Evolutionary conservation across 805 yeast genomes (phyloP).

Genomic region (Teunomyces aglyptinius): DNA sequence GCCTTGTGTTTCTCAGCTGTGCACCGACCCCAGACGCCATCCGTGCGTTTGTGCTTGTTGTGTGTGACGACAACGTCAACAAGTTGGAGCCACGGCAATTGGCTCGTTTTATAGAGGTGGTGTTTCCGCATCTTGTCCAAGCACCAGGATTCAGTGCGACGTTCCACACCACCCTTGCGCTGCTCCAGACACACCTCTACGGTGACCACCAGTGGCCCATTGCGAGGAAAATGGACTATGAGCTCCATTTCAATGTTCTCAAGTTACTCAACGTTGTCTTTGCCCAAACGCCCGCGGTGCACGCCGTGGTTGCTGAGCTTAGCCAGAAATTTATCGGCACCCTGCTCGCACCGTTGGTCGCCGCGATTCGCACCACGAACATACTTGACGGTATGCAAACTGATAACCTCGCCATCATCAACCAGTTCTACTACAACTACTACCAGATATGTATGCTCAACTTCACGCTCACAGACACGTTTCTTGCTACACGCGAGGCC

Average conservation of each 20-base stretch:
- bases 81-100: constrained; percentile 13
- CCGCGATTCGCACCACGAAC: constrained; percentile 4
- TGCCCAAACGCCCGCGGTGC: neutral
- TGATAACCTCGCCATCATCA: neutral
- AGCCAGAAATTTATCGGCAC: neutral
- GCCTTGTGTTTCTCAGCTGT: constrained; percentile 17
- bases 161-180: neutral
- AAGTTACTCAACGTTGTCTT: constrained; percentile 12
- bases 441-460: constrained; percentile 17
- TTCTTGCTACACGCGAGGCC: constrained; percentile 3
- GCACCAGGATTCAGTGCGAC: neutral
- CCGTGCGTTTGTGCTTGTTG: constrained; percentile 13
- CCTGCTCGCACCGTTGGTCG: neutral
- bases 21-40: constrained; percentile 1
- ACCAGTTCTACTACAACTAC: constrained; percentile 14
- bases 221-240: constrained; percentile 13
- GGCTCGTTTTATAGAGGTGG: constrained; percentile 14
- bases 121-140: constrained; percentile 11
- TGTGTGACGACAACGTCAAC: constrained; percentile 30
- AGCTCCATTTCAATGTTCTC: constrained; percentile 21
- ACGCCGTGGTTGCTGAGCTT: neutral
- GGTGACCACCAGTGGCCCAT: constrained; percentile 3
- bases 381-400: constrained; percentile 1
- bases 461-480: constrained; percentile 2
- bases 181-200: constrained; percentile 9